Evolutionary conservation across 495 filamentous ascomycete species (phyloP).

Genomic region (Elasticomyces elasticus): DNA sequence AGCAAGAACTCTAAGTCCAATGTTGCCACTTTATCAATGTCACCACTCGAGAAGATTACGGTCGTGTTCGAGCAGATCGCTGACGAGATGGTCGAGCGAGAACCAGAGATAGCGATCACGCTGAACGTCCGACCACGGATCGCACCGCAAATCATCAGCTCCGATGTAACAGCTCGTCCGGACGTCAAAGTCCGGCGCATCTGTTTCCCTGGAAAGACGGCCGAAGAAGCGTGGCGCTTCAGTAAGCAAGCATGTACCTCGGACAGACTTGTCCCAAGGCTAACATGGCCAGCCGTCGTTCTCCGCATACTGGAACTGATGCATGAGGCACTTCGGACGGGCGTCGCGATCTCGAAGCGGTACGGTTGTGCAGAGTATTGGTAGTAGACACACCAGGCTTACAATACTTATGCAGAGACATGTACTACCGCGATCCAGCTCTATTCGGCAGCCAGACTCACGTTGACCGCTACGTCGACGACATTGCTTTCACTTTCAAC

Average conservation of each 20-base stretch:
- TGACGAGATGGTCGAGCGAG: conserved; percentile 37
- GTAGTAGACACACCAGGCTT: neutral
- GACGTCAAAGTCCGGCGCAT: conserved; percentile 19
- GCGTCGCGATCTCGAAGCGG: conserved; percentile 69
- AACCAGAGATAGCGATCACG: conserved; percentile 40
- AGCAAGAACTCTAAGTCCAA: neutral
- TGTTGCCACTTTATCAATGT: neutral
- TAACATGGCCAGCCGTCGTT: conserved; percentile 40
- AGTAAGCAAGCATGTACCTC: conserved; percentile 34
- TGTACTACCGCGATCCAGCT: conserved; percentile 78
- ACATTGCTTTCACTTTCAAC: conserved; percentile 68
- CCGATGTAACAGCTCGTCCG: neutral
- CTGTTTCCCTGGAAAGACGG: conserved; percentile 49
- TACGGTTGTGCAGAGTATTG: conserved; percentile 28
- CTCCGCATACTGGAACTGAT: conserved; percentile 62
- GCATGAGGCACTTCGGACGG: conserved; percentile 53
- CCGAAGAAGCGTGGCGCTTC: conserved; percentile 57
- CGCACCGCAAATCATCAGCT: neutral
- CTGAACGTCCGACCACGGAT: conserved; percentile 24
- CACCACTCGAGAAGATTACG: conserved; percentile 27
- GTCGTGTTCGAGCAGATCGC: conserved; percentile 41
- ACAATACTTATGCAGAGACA: conserved; percentile 49
- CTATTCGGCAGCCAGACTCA: conserved; percentile 66
- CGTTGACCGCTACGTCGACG: conserved; percentile 73
- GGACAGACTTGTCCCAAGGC: neutral